Conservation (phyloP, 805 yeast genomes). For the Ogataea haglerorum region DNA sequence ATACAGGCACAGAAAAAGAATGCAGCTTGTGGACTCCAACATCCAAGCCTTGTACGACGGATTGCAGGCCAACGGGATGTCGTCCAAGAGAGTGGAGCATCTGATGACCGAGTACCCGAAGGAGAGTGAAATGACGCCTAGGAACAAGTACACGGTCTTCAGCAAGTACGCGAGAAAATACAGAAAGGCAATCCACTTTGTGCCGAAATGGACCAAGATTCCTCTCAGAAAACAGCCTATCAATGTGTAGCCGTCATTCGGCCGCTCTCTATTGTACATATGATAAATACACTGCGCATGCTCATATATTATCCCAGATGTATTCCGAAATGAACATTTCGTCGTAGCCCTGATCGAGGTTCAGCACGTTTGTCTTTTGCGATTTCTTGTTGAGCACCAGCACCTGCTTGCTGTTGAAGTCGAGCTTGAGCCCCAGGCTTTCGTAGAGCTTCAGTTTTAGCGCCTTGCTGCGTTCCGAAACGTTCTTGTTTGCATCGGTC, state of each 20-base stretch:
- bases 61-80: slow-evolving; percentile 33
- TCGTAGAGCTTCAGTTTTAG: slow-evolving; percentile 59
- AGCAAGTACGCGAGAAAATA: slow-evolving; percentile 70
- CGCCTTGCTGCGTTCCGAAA: slow-evolving; percentile 37
- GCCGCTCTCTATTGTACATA: slow-evolving; percentile 14
- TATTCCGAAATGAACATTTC: slow-evolving; percentile 70
- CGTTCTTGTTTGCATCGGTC: slow-evolving; percentile 19
- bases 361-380: slow-evolving; percentile 46
- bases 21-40: slow-evolving; percentile 77
- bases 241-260: slow-evolving; percentile 42
- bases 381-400: slow-evolving; percentile 47
- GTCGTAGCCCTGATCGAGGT: slow-evolving; percentile 51
- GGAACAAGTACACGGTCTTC: slow-evolving; percentile 86
- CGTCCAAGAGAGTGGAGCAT: slow-evolving; percentile 33
- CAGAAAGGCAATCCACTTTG: slow-evolving; percentile 83
- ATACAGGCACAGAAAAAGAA: slow-evolving; percentile 76
- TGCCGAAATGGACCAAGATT: slow-evolving; percentile 88
- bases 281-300: slow-evolving; percentile 9
- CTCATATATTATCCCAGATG: slow-evolving; percentile 65
- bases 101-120: slow-evolving; percentile 60
- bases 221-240: slow-evolving; percentile 78
- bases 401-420: slow-evolving; percentile 38
- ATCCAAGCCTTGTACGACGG: slow-evolving; percentile 61
- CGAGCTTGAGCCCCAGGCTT: slow-evolving; percentile 55
- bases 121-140: slow-evolving; percentile 74